Conservation (phyloP, 208 protist genomes). For the Willaertia magna region DNA sequence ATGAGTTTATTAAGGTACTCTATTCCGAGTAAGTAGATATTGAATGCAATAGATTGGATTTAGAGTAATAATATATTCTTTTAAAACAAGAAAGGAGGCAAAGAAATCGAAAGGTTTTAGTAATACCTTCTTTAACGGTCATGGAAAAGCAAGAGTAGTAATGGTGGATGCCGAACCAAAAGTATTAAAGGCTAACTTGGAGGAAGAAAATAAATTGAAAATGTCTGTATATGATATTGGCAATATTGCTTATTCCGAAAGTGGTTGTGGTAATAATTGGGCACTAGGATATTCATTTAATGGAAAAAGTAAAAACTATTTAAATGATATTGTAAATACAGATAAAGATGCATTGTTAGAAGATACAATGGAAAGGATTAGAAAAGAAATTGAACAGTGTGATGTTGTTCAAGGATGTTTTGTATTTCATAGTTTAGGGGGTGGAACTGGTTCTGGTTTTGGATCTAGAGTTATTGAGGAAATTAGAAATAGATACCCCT, state of each 20-base stretch:
- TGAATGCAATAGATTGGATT: neutral
- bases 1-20: slow-evolving; percentile 48
- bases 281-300: slow-evolving; percentile 60
- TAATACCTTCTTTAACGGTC: neutral
- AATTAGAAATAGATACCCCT: slow-evolving; percentile 46
- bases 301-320: slow-evolving; percentile 30
- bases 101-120: slow-evolving; percentile 3
- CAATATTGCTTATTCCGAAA: slow-evolving; percentile 14
- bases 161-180: slow-evolving; percentile 75
- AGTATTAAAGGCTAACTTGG: slow-evolving; percentile 33
- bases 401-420: slow-evolving; percentile 49
- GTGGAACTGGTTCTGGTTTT: slow-evolving; percentile 71
- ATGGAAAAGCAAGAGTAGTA: slow-evolving; percentile 41
- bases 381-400: slow-evolving; percentile 48
- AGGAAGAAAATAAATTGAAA: slow-evolving; percentile 11
- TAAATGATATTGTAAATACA: neutral
- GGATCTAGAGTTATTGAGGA: slow-evolving; percentile 55
- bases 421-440: slow-evolving; percentile 61
- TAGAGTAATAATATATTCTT: neutral
- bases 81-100: neutral
- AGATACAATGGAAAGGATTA: slow-evolving; percentile 50
- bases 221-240: slow-evolving; percentile 16
- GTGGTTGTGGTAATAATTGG: slow-evolving; percentile 73
- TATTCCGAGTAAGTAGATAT: slow-evolving; percentile 37
- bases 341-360: slow-evolving; percentile 16